A percentile compares a stretch with the other conserved stretches of the same genome.
These are phyloP conservation scores for Chrysoporthe puriensis DNA, from an alignment of 2,329 filamentous ascomycete genomes.

Conservation along the genomic window DNA sequence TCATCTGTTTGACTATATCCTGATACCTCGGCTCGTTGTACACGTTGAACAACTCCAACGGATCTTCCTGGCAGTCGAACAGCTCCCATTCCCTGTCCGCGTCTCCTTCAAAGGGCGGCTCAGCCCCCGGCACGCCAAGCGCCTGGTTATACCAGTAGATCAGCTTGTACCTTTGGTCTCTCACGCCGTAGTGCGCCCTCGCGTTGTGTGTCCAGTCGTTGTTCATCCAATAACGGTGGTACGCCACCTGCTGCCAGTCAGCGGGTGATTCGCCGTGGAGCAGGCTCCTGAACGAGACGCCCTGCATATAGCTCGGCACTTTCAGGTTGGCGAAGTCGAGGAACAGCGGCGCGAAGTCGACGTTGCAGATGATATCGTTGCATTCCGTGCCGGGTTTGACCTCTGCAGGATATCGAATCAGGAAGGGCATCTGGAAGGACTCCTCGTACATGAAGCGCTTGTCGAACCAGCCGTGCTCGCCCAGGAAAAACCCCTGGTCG, in stretches of 20 bases:
- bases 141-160: constrained; percentile 61
- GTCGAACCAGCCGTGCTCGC: constrained; percentile 62
- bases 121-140: constrained; percentile 49
- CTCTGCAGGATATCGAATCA: constrained; percentile 49
- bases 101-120: constrained; percentile 41
- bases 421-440: constrained; percentile 59
- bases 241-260: constrained; percentile 55
- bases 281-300: constrained; percentile 46
- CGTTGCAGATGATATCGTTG: constrained; percentile 55
- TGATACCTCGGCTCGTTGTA: constrained; percentile 45
- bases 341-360: constrained; percentile 57
- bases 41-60: constrained; percentile 52
- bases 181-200: constrained; percentile 56
- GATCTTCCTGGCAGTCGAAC: constrained; percentile 55
- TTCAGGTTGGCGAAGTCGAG: constrained; percentile 48
- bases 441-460: constrained; percentile 64
- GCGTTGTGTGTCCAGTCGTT: constrained; percentile 53
- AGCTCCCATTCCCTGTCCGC: constrained; percentile 55
- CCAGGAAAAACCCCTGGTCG: constrained; percentile 60
- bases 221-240: constrained; percentile 62
- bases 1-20: constrained; percentile 46
- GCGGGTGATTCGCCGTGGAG: constrained; percentile 43
- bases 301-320: constrained; percentile 56
- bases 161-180: constrained; percentile 56
- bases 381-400: constrained; percentile 45